These are phyloP conservation scores for Coemansia sp. DNA, from an alignment of 192 early-diverging fungal species.

Conservation along the genomic window DNA sequence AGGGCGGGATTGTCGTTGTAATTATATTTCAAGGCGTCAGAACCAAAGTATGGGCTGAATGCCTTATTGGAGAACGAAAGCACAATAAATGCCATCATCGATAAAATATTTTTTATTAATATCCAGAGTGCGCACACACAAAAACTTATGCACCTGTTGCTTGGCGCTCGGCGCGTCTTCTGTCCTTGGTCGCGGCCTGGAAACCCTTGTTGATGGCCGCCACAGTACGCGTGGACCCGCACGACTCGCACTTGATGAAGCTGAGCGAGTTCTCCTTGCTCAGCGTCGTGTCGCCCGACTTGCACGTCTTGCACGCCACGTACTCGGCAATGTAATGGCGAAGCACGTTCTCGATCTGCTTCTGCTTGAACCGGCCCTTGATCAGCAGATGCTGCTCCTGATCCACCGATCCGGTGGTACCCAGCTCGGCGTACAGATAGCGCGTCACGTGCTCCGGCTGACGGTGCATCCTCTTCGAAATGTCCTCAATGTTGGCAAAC, in stretches of 20 bases:
- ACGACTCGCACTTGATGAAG: conserved; percentile 96
- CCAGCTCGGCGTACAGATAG: conserved; percentile 98
- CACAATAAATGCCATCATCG: background rate
- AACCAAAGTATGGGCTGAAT: background rate
- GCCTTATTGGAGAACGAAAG: background rate
- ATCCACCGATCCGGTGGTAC: conserved; percentile 95
- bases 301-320: conserved; percentile 99
- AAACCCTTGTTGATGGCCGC: conserved; percentile 97
- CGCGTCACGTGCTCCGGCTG: conserved; percentile 95
- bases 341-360: conserved; percentile 97
- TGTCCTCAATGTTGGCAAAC: conserved; percentile 96
- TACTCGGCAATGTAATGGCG: conserved; percentile 98
- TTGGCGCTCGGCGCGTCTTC: conserved; percentile 37
- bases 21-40: background rate
- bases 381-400: conserved; percentile 87
- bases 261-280: conserved; percentile 95
- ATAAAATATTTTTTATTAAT: too few species aligned
- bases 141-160: background rate
- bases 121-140: too few species aligned
- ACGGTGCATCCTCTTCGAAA: conserved; percentile 92
- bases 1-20: too few species aligned
- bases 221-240: conserved; percentile 92
- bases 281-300: conserved; percentile 88
- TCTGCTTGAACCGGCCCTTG: conserved; percentile 97
- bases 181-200: conserved; percentile 72